These are phyloP conservation scores for Scheffersomyces stipitis DNA, from an alignment of 805 yeast species.

Conservation along the genomic window DNA sequence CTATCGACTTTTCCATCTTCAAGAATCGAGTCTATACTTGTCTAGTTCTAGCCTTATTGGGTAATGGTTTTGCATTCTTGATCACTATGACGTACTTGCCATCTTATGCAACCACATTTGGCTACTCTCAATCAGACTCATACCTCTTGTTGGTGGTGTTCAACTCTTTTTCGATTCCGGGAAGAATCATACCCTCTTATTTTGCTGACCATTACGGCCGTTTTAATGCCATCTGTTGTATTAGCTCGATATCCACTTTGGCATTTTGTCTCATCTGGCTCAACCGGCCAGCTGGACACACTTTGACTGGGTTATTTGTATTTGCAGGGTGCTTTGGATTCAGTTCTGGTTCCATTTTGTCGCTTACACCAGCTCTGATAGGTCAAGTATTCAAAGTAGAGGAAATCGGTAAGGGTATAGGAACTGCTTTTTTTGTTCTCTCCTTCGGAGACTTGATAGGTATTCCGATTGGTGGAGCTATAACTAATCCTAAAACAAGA, in stretches of 20 bases:
- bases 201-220: constrained; percentile 27
- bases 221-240: constrained; percentile 22
- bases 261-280: constrained; percentile 25
- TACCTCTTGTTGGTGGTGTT: constrained; percentile 22
- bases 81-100: constrained; percentile 23
- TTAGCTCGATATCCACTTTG: constrained; percentile 17
- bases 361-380: constrained; percentile 24
- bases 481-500: constrained; percentile 11
- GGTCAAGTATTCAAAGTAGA: constrained; percentile 25
- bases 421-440: constrained; percentile 16
- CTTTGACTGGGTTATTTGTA: constrained; percentile 19
- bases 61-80: constrained; percentile 30
- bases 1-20: constrained; percentile 26
- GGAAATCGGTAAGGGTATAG: constrained; percentile 25
- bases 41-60: constrained; percentile 24
- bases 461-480: constrained; percentile 29
- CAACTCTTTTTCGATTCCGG: constrained; percentile 26
- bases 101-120: constrained; percentile 25
- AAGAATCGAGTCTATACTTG: constrained; percentile 20
- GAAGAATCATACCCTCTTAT: constrained; percentile 24
- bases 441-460: constrained; percentile 28
- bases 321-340: constrained; percentile 28
- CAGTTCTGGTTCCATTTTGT: constrained; percentile 26
- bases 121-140: constrained; percentile 15
- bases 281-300: constrained; percentile 25